Conservation (phyloP, 192 early-diverging fungal species). For the Anaeromyces robustus region DNA sequence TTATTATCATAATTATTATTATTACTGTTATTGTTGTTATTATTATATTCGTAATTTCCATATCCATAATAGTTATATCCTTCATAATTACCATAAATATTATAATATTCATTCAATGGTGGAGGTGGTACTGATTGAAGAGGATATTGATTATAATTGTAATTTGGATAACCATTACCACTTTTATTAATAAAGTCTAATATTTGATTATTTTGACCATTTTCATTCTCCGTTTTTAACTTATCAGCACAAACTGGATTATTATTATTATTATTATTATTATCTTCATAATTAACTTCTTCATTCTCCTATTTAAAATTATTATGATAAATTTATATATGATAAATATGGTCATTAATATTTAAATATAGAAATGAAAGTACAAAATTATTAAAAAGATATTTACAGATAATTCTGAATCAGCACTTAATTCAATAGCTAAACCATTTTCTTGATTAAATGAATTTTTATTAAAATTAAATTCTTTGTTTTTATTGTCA, state of each 20-base stretch:
- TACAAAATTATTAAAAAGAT: no score
- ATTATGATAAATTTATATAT: not conserved
- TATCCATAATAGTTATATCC: not conserved
- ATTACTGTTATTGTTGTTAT: no score
- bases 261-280: not conserved
- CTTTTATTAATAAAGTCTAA: not conserved
- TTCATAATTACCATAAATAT: not conserved
- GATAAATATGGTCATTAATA: no score
- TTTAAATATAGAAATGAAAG: no score
- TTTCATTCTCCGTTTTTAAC: not conserved
- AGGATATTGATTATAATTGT: no score
- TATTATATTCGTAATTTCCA: not conserved
- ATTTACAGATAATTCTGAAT: not conserved
- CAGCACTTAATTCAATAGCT: not conserved
- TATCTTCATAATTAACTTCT: not conserved
- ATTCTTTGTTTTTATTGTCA: no score
- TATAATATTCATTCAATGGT: not conserved
- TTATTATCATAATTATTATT: no score
- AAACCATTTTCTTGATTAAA: not conserved
- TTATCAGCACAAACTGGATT: not conserved
- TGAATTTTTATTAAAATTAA: not conserved
- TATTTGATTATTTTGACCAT: not conserved
- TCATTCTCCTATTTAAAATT: not conserved
- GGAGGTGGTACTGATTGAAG: not conserved
- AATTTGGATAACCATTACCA: not conserved